These are phyloP conservation scores for Glarea lozoyensis DNA, from an alignment of 495 filamentous ascomycete genomes.

Conservation along the genomic window DNA sequence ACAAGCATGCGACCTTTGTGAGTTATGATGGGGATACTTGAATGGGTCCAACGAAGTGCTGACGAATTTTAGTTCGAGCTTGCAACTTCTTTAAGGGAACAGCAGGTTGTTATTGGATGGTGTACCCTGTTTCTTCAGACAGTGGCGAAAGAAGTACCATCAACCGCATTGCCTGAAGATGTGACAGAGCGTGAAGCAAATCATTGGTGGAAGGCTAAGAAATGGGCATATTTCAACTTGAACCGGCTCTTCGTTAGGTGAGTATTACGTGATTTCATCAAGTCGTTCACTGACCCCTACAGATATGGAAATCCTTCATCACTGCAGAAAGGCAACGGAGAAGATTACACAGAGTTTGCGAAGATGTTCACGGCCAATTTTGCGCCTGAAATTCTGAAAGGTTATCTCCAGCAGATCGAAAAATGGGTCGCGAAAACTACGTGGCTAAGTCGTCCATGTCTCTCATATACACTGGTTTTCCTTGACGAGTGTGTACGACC, in stretches of 20 bases:
- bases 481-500: constrained; percentile 96
- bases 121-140: constrained; percentile 87
- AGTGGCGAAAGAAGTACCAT: constrained; percentile 75
- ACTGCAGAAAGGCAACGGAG: constrained; percentile 55
- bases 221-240: constrained; percentile 96
- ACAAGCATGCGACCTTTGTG: constrained; percentile 97
- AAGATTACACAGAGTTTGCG: constrained; percentile 67
- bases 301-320: constrained; percentile 84
- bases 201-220: constrained; percentile 99
- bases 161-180: constrained; percentile 70
- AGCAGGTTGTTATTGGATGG: constrained; percentile 84
- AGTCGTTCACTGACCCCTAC: constrained; percentile 13
- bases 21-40: constrained; percentile 25
- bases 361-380: constrained; percentile 87
- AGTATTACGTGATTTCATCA: constrained; percentile 15
- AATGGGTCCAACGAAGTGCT: constrained; percentile 11
- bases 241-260: constrained; percentile 92
- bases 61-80: constrained; percentile 61
- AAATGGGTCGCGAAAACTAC: constrained; percentile 91
- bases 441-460: constrained; percentile 89
- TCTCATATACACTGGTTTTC: constrained; percentile 87
- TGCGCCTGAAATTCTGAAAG: constrained; percentile 89
- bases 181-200: constrained; percentile 80
- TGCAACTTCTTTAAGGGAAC: constrained; percentile 61
- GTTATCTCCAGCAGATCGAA: constrained; percentile 86